These are phyloP conservation scores for Podosphaera aphanis DNA, from an alignment of 2,329 filamentous ascomycete species.

Conservation along the genomic window DNA sequence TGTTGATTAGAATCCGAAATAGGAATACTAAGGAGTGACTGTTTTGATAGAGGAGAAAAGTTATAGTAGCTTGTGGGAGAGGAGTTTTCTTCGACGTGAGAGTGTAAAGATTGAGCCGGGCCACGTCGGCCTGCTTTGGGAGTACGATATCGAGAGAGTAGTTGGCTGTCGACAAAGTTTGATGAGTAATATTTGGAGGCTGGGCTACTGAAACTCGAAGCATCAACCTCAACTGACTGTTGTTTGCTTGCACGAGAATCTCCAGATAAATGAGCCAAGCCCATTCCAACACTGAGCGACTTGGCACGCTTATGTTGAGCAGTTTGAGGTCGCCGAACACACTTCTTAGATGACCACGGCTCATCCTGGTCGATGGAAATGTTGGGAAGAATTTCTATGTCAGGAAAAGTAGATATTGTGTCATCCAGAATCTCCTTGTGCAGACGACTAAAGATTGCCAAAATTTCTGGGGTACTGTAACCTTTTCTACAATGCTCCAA, in stretches of 20 bases:
- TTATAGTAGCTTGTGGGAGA: constrained; percentile 7
- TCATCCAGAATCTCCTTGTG: constrained; percentile 17
- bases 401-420: constrained; percentile 17
- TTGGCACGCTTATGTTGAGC: constrained; percentile 14
- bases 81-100: constrained; percentile 7
- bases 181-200: neutral
- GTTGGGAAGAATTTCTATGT: constrained; percentile 20
- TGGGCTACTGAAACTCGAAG: neutral
- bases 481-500: constrained; percentile 13
- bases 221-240: neutral
- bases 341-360: constrained; percentile 13
- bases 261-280: constrained; percentile 3
- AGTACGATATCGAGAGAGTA: constrained; percentile 1
- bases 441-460: constrained; percentile 17
- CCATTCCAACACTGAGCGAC: constrained; percentile 11
- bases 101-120: constrained; percentile 7
- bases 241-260: constrained; percentile 8
- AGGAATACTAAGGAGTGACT: constrained; percentile 3
- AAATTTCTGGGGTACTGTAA: constrained; percentile 16
- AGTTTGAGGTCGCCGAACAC: constrained; percentile 8
- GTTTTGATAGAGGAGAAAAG: constrained; percentile 3
- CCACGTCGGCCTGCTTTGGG: constrained; percentile 4
- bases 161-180: neutral
- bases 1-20: constrained; percentile 11
- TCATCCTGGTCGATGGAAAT: constrained; percentile 13